phyloP scores from a whole-genome alignment of 257 asterid species.

The Catharanthus roseus region DNA sequence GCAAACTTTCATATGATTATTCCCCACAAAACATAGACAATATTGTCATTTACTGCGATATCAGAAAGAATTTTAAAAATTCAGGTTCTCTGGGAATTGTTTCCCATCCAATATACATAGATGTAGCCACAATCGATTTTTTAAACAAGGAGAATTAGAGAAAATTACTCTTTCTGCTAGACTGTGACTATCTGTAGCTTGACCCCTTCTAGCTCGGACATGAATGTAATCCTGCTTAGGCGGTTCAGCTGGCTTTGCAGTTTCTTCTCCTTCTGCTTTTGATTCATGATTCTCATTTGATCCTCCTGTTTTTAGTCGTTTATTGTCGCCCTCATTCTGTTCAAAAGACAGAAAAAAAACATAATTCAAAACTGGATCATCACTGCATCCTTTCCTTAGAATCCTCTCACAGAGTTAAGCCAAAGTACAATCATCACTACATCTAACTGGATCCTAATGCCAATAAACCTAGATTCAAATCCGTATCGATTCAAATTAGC shows the following conservation, averaged over 20 bases:
- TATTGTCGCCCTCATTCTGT: slow-evolving; percentile 33
- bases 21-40: neutral
- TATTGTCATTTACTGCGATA: neutral
- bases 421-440: neutral
- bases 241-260: slow-evolving; percentile 29
- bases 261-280: slow-evolving; percentile 27
- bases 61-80: neutral
- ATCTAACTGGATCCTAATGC: slow-evolving; percentile 9
- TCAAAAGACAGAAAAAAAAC: neutral
- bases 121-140: neutral
- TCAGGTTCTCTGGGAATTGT: neutral
- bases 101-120: neutral
- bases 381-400: neutral
- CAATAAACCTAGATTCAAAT: neutral
- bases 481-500: neutral
- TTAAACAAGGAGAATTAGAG: neutral
- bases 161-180: slow-evolving; percentile 45
- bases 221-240: slow-evolving; percentile 48
- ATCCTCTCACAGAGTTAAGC: neutral
- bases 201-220: slow-evolving; percentile 52
- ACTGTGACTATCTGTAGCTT: slow-evolving; percentile 53
- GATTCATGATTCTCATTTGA: slow-evolving; percentile 24
- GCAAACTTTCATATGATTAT: too few species aligned
- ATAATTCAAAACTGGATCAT: neutral
- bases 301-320: slow-evolving; percentile 29